phyloP scores from a whole-genome alignment of 495 filamentous ascomycete species.

The Articulospora tetracladia region DNA sequence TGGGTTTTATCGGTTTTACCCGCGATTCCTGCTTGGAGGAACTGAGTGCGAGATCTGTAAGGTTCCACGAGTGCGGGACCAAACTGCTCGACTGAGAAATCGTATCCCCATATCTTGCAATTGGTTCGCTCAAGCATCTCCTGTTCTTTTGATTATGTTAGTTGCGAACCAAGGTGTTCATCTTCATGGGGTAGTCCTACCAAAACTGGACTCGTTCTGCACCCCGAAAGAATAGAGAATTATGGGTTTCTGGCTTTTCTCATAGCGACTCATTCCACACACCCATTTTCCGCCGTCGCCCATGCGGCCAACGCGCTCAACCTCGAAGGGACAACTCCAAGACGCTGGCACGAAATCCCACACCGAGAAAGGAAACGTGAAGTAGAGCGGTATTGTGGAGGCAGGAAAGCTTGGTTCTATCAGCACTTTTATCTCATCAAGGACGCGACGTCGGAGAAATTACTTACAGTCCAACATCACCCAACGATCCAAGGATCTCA shows the following conservation, averaged over 20 bases:
- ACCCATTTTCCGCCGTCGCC: constrained; percentile 33
- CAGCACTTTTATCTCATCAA: background rate
- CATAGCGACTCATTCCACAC: constrained; percentile 27
- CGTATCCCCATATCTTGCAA: constrained; percentile 29
- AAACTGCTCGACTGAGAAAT: constrained; percentile 26
- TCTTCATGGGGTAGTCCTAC: background rate
- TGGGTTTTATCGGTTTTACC: constrained; percentile 12
- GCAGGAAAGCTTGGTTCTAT: constrained; percentile 8
- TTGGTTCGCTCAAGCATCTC: constrained; percentile 29
- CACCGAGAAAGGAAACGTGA: constrained; percentile 20
- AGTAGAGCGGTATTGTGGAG: constrained; percentile 6
- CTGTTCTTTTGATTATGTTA: constrained; percentile 22
- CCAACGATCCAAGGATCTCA: background rate
- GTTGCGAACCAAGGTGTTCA: background rate
- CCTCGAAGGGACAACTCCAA: constrained; percentile 27
- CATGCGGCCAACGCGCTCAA: constrained; percentile 28
- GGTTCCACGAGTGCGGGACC: constrained; percentile 13
- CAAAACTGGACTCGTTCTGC: constrained; percentile 28
- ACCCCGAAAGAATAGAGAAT: constrained; percentile 32
- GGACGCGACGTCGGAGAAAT: background rate
- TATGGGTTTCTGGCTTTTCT: constrained; percentile 14
- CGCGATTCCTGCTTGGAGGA: constrained; percentile 22
- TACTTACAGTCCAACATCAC: constrained; percentile 9
- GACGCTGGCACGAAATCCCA: constrained; percentile 29
- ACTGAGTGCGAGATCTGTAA: constrained; percentile 17